These are phyloP conservation scores for Podaxis rugospora DNA, from an alignment of 768 basidiomycete genomes.

Conservation along the genomic window DNA sequence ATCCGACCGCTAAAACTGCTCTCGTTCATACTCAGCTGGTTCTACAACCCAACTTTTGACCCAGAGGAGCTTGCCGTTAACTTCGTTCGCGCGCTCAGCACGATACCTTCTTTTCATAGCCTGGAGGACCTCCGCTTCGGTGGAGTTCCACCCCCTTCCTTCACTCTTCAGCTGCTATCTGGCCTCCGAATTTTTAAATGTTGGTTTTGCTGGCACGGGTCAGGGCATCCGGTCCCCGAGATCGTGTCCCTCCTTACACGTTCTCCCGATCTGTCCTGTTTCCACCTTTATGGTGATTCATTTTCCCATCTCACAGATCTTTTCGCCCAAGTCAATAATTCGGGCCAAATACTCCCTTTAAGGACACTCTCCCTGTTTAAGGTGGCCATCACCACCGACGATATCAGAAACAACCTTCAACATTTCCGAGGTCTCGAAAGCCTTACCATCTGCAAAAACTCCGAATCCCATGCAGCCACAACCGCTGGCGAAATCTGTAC, in stretches of 20 bases:
- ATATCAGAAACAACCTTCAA: neutral
- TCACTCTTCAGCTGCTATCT: neutral
- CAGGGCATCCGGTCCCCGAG: neutral
- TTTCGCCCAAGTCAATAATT: neutral
- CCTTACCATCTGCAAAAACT: neutral
- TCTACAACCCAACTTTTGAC: neutral
- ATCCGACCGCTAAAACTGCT: neutral
- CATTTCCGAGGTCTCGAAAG: neutral
- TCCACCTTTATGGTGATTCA: neutral
- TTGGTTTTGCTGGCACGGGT: neutral
- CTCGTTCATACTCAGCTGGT: neutral
- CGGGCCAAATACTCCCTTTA: neutral
- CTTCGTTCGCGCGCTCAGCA: neutral
- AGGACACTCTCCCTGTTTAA: neutral
- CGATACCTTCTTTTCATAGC: neutral
- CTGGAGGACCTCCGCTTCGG: neutral
- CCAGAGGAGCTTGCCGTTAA: neutral
- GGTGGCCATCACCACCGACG: neutral
- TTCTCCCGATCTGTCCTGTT: neutral
- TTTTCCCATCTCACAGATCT: neutral
- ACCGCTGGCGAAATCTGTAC: neutral
- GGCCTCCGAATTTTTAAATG: neutral
- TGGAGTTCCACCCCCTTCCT: neutral
- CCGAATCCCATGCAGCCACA: too few relatives aligned
- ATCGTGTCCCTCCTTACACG: neutral